Conservation (phyloP, 2,329 filamentous ascomycete species). For the Geosmithia morbida region DNA sequence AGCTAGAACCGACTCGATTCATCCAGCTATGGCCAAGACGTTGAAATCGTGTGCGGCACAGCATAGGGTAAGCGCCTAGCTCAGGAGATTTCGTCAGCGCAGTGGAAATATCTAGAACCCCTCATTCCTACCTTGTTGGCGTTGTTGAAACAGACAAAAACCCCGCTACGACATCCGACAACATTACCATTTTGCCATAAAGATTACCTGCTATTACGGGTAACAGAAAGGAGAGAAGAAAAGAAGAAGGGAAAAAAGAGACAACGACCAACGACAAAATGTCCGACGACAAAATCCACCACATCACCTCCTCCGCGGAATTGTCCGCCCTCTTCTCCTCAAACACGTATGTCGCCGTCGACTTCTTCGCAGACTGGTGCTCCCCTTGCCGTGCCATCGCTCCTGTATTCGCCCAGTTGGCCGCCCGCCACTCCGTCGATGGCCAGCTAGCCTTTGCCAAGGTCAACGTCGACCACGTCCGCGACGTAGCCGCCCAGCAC, state of each 20-base stretch:
- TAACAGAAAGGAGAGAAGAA: no score
- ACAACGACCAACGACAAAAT: constrained; percentile 4
- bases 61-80: neutral
- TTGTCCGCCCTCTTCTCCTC: constrained; percentile 21
- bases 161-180: no score
- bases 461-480: constrained; percentile 76
- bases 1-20: no score
- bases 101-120: neutral
- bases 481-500: constrained; percentile 61
- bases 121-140: neutral
- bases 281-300: constrained; percentile 11
- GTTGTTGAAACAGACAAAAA: no score
- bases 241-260: neutral
- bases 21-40: neutral
- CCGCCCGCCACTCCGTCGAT: constrained; percentile 11
- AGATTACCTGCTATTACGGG: neutral
- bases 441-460: constrained; percentile 65
- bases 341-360: constrained; percentile 26
- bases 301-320: constrained; percentile 15
- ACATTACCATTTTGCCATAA: no score
- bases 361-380: constrained; percentile 38
- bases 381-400: constrained; percentile 32
- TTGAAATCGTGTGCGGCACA: no score
- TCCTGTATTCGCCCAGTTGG: constrained; percentile 22
- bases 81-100: neutral